Evolutionary conservation across 1,284 basidiomycete genomes (phyloP), one percentile per base, ranked within the genome.

Genomic region (Cutaneotrichosporon mucoides): DNA sequence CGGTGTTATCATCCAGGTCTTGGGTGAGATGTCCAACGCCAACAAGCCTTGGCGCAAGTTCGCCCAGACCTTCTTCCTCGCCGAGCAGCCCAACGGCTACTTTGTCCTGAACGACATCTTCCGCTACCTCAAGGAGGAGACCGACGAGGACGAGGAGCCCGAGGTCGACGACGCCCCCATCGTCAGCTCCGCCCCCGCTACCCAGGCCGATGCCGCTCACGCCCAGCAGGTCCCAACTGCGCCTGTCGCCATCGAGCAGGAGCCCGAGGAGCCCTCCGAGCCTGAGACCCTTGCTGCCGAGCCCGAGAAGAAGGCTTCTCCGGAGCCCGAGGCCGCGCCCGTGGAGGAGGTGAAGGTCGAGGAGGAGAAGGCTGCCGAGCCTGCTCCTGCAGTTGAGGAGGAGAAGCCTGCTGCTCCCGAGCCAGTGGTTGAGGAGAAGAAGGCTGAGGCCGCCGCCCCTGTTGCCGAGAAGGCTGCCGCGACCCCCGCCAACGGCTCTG

Each of bases 71-170:
- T 99, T 99, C 82, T 99, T 99, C 88, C 88, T 99, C 58, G 96
- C 96, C 50, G 92, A 97, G 79, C 96, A 99, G 81, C 92, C 93
- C 44, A 96, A 95, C 72, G 96, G 96, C 50, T 99, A 98, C 83
- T 99, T 93, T 79, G 96, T 99, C 63, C 87, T 99, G 78, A 99
- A 99, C 81, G 96, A 99, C 81, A 98, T 99, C 81, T 99, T 99
- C 88, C 89, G 95, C 65, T 98, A 95, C 84, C 82, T 99, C 66
- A 96, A 96, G 82, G 94, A 98, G 80, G 94, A 97, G 71, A 82
- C 86, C 42, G 88, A 91, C 63, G 89, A 90, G 66, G 82, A 83
- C 44, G 90, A 90, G 59, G 73, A 71, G 48, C 71, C 64, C 47
- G 68, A 70, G 46, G 59, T 59, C 35, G 72, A 66, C 35, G 62